These are phyloP conservation scores for Neonectria neomacrospora DNA, from an alignment of 2,329 filamentous ascomycete species.

Conservation along the genomic window DNA sequence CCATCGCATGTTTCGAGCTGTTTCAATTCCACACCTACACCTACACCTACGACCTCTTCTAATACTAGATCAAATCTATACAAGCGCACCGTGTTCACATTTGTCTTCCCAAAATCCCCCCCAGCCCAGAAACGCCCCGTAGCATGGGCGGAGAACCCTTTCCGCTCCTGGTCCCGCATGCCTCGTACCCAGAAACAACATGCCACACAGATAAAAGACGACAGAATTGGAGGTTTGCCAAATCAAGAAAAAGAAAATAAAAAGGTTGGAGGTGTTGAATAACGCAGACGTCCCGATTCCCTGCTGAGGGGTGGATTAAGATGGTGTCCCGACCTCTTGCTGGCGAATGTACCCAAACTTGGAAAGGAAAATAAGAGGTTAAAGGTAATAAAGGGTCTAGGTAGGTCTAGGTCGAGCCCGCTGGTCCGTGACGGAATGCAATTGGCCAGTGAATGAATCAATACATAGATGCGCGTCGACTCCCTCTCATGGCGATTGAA, in stretches of 20 bases:
- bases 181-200: slow-evolving; percentile 45
- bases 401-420: slow-evolving; percentile 42
- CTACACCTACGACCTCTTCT: slow-evolving; percentile 43
- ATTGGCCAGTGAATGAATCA: slow-evolving; percentile 36
- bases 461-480: slow-evolving; percentile 40
- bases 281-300: slow-evolving; percentile 37
- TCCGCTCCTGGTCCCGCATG: slow-evolving; percentile 43
- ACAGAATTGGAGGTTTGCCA: slow-evolving; percentile 22
- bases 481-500: slow-evolving; percentile 39
- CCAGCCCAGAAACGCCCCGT: slow-evolving; percentile 45
- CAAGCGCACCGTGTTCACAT: slow-evolving; percentile 46
- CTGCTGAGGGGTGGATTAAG: slow-evolving; percentile 39
- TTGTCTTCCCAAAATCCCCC: slow-evolving; percentile 44
- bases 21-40: slow-evolving; percentile 42
- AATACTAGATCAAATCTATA: slow-evolving; percentile 47
- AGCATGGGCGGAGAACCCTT: slow-evolving; percentile 44
- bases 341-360: slow-evolving; percentile 44
- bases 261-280: slow-evolving; percentile 23
- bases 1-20: slow-evolving; percentile 33
- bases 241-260: slow-evolving; percentile 14
- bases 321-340: slow-evolving; percentile 37
- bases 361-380: slow-evolving; percentile 41
- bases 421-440: slow-evolving; percentile 40
- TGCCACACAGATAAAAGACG: slow-evolving; percentile 41
- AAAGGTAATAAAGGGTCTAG: slow-evolving; percentile 46